Conservation (phyloP, 352 stramenopile genomes). For the Pythium oligandrum region DNA sequence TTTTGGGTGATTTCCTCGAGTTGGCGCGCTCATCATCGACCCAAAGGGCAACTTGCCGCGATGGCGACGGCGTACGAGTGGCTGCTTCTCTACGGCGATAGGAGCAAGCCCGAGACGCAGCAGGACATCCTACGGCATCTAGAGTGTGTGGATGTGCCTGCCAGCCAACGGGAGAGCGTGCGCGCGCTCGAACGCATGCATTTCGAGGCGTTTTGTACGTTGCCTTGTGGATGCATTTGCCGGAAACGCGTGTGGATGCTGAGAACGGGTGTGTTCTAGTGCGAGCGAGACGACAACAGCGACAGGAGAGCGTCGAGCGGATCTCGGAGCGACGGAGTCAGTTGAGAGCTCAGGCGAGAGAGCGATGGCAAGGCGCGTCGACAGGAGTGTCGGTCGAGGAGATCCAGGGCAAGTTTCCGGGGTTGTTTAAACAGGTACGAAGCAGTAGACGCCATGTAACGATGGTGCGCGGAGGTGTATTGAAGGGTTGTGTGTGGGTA, state of each 20-base stretch:
- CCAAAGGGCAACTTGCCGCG: background rate
- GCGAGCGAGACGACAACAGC: constrained; percentile 19
- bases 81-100: constrained; percentile 16
- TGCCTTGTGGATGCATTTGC: background rate
- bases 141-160: constrained; percentile 10
- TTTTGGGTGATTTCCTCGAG: constrained; percentile 5
- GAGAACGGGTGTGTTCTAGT: constrained; percentile 13
- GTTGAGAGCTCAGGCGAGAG: constrained; percentile 31
- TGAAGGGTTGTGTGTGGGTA: too few species aligned
- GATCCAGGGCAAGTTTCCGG: constrained; percentile 34
- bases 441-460: background rate
- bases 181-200: constrained; percentile 37
- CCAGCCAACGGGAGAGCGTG: constrained; percentile 21
- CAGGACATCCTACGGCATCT: constrained; percentile 37
- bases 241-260: too few species aligned
- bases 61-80: constrained; percentile 14
- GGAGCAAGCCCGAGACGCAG: constrained; percentile 22
- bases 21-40: background rate
- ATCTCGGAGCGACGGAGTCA: constrained; percentile 32
- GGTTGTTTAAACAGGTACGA: constrained; percentile 36
- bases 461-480: too few species aligned
- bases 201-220: constrained; percentile 40
- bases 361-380: constrained; percentile 21
- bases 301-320: constrained; percentile 7
- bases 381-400: constrained; percentile 24